Base-by-base conservation (phyloP, 176 grass and related monocot genomes). In the Cymbopogon citratus region DNA sequence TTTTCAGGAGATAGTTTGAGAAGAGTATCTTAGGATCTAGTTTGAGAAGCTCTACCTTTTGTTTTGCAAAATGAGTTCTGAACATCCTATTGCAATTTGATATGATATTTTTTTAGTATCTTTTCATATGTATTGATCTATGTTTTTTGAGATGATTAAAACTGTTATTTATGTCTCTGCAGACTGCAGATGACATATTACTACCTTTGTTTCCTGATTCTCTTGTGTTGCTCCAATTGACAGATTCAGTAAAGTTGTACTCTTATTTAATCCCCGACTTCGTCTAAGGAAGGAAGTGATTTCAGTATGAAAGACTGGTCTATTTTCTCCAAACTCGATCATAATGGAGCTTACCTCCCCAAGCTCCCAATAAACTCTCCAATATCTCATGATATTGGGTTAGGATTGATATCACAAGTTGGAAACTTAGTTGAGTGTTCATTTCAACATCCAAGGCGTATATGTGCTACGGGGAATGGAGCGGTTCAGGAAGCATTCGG, bases 251-350 rank as follows among this genome's bases (percentile, higher is more conserved):
- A 26, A 28, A 65, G 8, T 45, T 81, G 12, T 34, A 52, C 54
- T 14, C 43, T 4, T 18, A 33, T 38, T 63, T 29, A 63, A 52
- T 67, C 74, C 7, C 15, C 5, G 3, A 18, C 2, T 21, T 29
- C 13, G 2, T 41, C 6, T 18, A n/a, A 67, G 25, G 59, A 40
- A 68, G 18, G 67, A 31, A 82, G 45, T 40, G 24, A 8, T 40
- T 65, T 82, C 80, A 85, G 12, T 26, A 99, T 99, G 96, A 95
- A 89, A 88, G 84, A 90, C 51, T 90, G 74, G 81, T 81, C 59
- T 24, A 69, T 88, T 63, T 87, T 93, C 28, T 74, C 92, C 85
- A 95, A 81, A 77, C 27, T 93, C 67, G 92, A 95, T 63, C 80
- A 88, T 60, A 81, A 75, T 29, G 72, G 85, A 60, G 79, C 76